A percentile compares a stretch with the other conserved stretches of the same genome.
Evolutionary conservation across 2,329 filamentous ascomycete species (phyloP).

Genomic region (Cadophora sp.): DNA sequence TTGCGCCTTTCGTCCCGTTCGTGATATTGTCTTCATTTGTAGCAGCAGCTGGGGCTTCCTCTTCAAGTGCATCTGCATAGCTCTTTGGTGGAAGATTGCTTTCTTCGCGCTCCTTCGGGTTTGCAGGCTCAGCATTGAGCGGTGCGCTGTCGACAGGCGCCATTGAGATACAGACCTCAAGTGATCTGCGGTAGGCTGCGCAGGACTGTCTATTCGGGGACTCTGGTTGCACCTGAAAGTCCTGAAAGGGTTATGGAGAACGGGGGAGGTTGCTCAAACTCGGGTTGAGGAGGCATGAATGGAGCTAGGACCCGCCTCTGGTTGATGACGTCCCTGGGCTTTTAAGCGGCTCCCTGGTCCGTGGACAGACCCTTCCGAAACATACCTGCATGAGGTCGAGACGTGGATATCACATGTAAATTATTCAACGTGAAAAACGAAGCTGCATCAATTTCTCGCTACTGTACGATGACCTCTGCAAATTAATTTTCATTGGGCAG

Average conservation of each 20-base stretch:
- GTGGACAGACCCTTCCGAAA: background rate
- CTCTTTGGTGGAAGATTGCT: constrained; percentile 47
- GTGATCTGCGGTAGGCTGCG: constrained; percentile 5
- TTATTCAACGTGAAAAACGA: background rate
- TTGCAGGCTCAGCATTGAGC: constrained; percentile 43
- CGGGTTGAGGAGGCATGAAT: background rate
- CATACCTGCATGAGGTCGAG: background rate
- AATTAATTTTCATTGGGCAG: background rate
- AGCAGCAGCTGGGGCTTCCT: constrained; percentile 27
- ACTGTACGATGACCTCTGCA: too few species aligned
- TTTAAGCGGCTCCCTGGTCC: background rate
- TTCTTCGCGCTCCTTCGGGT: constrained; percentile 43
- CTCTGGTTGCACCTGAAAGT: background rate
- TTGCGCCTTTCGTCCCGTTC: constrained; percentile 21
- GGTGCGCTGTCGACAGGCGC: constrained; percentile 25
- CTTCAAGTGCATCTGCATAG: constrained; percentile 47
- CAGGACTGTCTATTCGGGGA: background rate
- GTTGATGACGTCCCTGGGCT: constrained; percentile 7
- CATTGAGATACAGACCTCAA: constrained; percentile 24
- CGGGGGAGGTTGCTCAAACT: background rate
- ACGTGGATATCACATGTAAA: constrained; percentile 11
- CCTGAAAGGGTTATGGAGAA: constrained; percentile 4
- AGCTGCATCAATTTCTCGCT: background rate
- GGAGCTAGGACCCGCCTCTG: constrained; percentile 3
- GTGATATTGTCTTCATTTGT: constrained; percentile 19